A percentile compares a stretch with the other conserved stretches of the same genome.
phyloP scores from a whole-genome alignment of 1,139 yeast genomes.

The Kodamaea sp. region DNA sequence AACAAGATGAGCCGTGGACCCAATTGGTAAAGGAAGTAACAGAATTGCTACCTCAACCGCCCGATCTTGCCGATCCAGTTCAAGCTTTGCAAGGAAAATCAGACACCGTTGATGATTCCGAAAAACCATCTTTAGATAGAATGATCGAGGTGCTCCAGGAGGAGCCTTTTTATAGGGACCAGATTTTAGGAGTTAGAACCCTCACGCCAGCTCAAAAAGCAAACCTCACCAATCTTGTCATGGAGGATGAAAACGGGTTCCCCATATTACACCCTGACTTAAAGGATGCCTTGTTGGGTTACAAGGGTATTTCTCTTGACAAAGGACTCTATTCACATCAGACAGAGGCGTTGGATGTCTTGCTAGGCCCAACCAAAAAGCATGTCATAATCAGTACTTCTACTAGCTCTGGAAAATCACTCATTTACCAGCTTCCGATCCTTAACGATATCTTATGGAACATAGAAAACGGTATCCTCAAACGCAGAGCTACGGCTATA shows the following conservation, averaged over 20 bases:
- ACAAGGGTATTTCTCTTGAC: constrained; percentile 48
- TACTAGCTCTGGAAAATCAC: constrained; percentile 93
- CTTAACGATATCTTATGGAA: constrained; percentile 56
- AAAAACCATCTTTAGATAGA: constrained; percentile 26
- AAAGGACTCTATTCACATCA: constrained; percentile 76
- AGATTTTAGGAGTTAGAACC: constrained; percentile 48
- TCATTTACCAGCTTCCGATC: constrained; percentile 88
- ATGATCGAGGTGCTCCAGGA: constrained; percentile 50
- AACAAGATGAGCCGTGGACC: constrained; percentile 13
- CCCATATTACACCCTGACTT: constrained; percentile 42
- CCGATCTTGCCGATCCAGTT: constrained; percentile 31
- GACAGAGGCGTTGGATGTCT: constrained; percentile 65
- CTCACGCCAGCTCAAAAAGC: constrained; percentile 28
- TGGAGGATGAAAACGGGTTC: constrained; percentile 39
- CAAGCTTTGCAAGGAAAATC: constrained; percentile 27
- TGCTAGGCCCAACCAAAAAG: constrained; percentile 41
- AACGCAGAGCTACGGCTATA: constrained; percentile 59
- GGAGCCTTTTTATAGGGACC: constrained; percentile 55
- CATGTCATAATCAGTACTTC: constrained; percentile 88
- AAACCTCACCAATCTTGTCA: constrained; percentile 20
- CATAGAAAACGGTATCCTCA: constrained; percentile 20
- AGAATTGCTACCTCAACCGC: constrained; percentile 47
- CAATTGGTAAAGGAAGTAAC: constrained; percentile 13
- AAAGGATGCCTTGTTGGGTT: constrained; percentile 48
- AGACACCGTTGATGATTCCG: neutral